Evolutionary conservation across 306 rosid genomes (phyloP).

Genomic region (Oxytropis ochrocephala): DNA sequence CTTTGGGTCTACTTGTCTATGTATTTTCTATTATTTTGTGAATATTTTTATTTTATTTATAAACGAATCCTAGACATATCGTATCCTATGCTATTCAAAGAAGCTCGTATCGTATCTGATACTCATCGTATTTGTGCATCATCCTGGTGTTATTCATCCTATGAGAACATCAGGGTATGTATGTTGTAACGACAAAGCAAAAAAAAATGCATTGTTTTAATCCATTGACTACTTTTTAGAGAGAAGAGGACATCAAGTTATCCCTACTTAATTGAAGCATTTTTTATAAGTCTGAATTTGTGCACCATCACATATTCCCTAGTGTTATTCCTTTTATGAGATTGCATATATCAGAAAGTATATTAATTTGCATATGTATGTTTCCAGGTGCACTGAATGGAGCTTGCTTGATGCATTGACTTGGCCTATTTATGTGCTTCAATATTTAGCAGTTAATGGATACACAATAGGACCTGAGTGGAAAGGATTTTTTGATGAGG

Average conservation of each 20-base stretch:
- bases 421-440: constrained; percentile 82
- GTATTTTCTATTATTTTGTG: no score
- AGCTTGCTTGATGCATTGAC: constrained; percentile 77
- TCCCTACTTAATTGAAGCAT: neutral
- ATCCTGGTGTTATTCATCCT: no score
- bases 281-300: neutral
- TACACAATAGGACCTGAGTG: constrained; percentile 57
- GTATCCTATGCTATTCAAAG: no score
- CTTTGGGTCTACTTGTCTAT: no score
- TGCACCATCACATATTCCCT: neutral
- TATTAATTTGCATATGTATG: neutral
- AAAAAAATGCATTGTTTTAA: neutral
- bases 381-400: constrained; percentile 73
- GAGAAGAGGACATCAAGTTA: neutral
- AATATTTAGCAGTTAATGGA: constrained; percentile 64
- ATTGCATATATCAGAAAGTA: neutral
- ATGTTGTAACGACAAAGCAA: neutral
- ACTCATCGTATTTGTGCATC: no score
- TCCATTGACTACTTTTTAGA: neutral
- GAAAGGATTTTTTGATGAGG: constrained; percentile 64
- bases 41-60: no score
- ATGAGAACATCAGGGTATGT: neutral
- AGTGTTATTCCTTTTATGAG: neutral
- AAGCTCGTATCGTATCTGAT: no score
- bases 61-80: no score